phyloP scores from a whole-genome alignment of 2,329 filamentous ascomycete species.

The Aspergillus fumigatiaffinis region DNA sequence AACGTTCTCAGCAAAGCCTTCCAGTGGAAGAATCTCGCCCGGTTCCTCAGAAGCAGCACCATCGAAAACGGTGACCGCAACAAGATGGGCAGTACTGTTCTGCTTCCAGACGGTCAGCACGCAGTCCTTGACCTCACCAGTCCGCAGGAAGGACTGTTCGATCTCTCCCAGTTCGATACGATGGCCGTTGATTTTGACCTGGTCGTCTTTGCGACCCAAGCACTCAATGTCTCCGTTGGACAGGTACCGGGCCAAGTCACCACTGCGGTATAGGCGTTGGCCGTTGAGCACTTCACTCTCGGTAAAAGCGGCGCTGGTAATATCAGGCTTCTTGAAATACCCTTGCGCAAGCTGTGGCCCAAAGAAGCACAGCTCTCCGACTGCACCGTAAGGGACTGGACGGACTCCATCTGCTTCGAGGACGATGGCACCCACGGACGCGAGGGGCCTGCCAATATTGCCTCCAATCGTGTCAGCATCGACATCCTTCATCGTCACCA shows the following conservation, averaged over 20 bases:
- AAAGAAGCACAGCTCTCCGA: constrained; percentile 13
- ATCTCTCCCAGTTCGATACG: constrained; percentile 53
- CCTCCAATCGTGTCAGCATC: constrained; percentile 2
- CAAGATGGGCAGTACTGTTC: neutral
- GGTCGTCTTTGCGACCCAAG: constrained; percentile 56
- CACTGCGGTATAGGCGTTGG: constrained; percentile 16
- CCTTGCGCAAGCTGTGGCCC: constrained; percentile 13
- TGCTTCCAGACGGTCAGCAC: neutral
- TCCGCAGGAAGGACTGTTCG: constrained; percentile 2
- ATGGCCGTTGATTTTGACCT: constrained; percentile 60
- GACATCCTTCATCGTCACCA: constrained; percentile 6
- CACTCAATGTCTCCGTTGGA: constrained; percentile 16
- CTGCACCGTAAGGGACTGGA: constrained; percentile 9
- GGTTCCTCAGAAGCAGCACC: neutral
- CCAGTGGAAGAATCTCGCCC: neutral
- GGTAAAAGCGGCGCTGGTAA: constrained; percentile 9
- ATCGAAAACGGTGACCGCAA: neutral
- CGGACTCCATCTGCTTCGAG: constrained; percentile 8
- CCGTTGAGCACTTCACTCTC: neutral
- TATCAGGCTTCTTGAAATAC: constrained; percentile 14
- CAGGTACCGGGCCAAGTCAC: constrained; percentile 16
- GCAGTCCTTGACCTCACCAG: neutral
- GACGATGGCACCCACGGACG: constrained; percentile 8
- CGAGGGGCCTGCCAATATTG: constrained; percentile 12
- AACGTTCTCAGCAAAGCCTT: neutral